Base-by-base conservation (phyloP, 2,329 filamentous ascomycete genomes). In the Neophaeococcomyces mojaviensis region DNA sequence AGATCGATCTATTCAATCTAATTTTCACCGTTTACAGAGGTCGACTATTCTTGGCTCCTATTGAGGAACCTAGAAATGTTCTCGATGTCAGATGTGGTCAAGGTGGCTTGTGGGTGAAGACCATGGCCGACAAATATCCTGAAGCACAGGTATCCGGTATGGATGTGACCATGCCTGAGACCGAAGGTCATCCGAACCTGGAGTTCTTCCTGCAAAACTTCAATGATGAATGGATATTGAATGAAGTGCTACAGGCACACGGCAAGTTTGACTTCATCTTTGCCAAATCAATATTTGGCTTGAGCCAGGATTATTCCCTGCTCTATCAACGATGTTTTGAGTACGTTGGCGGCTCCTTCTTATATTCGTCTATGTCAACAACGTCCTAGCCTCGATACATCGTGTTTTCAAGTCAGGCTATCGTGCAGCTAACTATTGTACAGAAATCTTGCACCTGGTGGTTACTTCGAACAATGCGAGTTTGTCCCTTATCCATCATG, bases 241-340 rank as follows among this genome's bases (percentile, higher is more conserved):
- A 56, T n/a, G 41, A 44, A 16, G 28, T 37, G 15, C 15, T 32
- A 7, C 53, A 59, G 31, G 49, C 57, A 16, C 47, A 53, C 15
- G 53, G 58, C 22, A 58, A 52, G 18, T 71, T 71, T 49, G 67
- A 71, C 47, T 60, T 70, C 44, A 61, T 71, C 16, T 67, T 70
- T 48, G 59, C 65, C n/a, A 61, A 68, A 35, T 59, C 52, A 12
- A 37, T 67, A 35, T 65, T 64, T 47, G 64, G 60, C n/a, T 58
- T 56, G 18, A 54, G 66, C 19, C 58, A 50, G 10, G 61, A 65
- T 42, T 66, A 62, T 62, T 46, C 52, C 22, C 52, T 50, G 10
- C 51, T 67, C 22, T 66, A 67, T 49, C 51, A 58, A 39, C 57
- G 64, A 40, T 60, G 57, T 36, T 61, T 61, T 38, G 55, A 61